Base-by-base conservation (phyloP, 257 asterid species). In the Pogostemon cablin region DNA sequence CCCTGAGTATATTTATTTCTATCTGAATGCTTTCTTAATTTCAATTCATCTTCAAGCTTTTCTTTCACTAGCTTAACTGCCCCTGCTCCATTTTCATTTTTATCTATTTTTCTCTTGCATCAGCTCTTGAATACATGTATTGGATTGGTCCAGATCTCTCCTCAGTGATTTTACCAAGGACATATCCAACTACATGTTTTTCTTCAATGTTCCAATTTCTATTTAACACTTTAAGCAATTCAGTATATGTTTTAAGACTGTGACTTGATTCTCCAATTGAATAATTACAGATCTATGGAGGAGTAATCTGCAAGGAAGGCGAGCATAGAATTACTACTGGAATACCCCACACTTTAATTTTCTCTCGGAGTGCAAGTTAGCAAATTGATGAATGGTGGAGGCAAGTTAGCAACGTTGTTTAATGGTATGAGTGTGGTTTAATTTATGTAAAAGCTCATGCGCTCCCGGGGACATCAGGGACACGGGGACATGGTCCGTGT, bases 151-250 rank as follows among this genome's bases (percentile, higher is more conserved):
- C n/a, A 88, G 80, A 75, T 93, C 96, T 71, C 58, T 80, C 78
- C 75, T 80, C 72, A 88, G 79, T 11, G 88, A 83, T 75, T 85
- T 84, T 9, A 87, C 86, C 60, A 88, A 75, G 4, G 88, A 85
- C 71, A 82, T 81, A 74, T 87, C 88, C 46, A 92, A 92, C 69
- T 3, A 79, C 80, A 20, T 88, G 90, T 66, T 86, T 89, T 69
- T 93, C 96, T 85, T 93, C 98, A 9, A 93, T 97, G 75, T 81
- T 90, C 97, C 97, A 93, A 15, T 90, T 88, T 78, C 92, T 81
- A 35, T 93, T 90, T 63, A 93, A 90, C 34, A 93, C 90, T 75
- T 84, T 86, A 11, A 90, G 88, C 15, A 93, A 82, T 84, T 90
- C 98, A 0, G 92, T 83, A 12, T 97, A 88, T 37, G 95, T 88